phyloP scores from a whole-genome alignment of 2,329 filamentous ascomycete genomes.

The Xylaria sp. region DNA sequence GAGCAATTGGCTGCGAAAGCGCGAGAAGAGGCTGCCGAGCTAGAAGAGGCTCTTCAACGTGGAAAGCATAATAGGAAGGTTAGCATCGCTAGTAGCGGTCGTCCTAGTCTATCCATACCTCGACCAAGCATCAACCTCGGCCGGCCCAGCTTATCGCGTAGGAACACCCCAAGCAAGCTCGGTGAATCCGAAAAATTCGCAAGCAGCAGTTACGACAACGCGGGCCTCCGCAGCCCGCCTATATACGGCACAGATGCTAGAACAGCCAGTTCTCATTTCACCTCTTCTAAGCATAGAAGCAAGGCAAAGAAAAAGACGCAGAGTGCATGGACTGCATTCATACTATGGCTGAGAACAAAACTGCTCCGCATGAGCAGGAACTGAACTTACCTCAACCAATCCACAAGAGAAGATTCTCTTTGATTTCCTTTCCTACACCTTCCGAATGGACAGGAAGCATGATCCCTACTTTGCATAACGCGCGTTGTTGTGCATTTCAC shows the following conservation, averaged over 20 bases:
- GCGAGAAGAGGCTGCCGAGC: constrained; percentile 53
- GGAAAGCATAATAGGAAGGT: constrained; percentile 49
- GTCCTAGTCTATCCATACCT: constrained; percentile 45
- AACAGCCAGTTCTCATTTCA: constrained; percentile 57
- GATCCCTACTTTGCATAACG: not conserved
- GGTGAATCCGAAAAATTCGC: constrained; percentile 59
- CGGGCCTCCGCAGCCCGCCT: constrained; percentile 47
- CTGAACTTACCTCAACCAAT: constrained; percentile 8
- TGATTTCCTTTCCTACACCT: not conserved
- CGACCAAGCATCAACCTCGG: constrained; percentile 45
- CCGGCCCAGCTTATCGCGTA: constrained; percentile 46
- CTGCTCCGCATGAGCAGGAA: constrained; percentile 56
- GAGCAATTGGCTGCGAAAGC: constrained; percentile 57
- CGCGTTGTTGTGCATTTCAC: constrained; percentile 15
- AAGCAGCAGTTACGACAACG: constrained; percentile 60
- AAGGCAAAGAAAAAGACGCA: constrained; percentile 70
- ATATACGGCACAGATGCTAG: constrained; percentile 49
- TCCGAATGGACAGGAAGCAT: not conserved
- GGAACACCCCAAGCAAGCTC: constrained; percentile 40
- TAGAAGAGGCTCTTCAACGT: constrained; percentile 48
- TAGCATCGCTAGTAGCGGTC: constrained; percentile 48
- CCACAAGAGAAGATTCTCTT: constrained; percentile 1
- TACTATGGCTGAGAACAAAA: constrained; percentile 72
- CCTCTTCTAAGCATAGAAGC: constrained; percentile 55
- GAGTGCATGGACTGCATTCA: constrained; percentile 70